phyloP scores from a whole-genome alignment of 2,329 filamentous ascomycete genomes.

The Nemania sp. region DNA sequence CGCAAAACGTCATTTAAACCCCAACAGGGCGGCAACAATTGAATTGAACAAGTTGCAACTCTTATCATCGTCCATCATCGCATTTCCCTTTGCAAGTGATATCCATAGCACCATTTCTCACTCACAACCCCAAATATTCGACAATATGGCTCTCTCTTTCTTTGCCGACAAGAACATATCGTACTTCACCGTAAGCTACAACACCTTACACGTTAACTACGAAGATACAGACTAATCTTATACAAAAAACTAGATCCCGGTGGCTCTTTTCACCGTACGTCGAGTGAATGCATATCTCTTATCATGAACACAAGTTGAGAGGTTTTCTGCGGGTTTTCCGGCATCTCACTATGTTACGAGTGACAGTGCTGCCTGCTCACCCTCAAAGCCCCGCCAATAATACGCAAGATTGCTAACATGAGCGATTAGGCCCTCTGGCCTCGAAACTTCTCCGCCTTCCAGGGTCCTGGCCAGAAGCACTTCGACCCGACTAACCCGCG shows the following conservation, averaged over 20 bases:
- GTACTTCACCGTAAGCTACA: conserved; percentile 48
- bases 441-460: conserved; percentile 49
- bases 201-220: neutral
- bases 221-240: conserved; percentile 14
- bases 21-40: neutral
- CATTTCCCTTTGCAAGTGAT: neutral
- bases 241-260: conserved; percentile 42
- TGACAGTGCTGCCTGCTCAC: too few relatives aligned
- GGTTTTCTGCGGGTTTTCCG: neutral
- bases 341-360: too few relatives aligned
- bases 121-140: neutral
- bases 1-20: conserved; percentile 17
- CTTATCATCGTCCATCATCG: neutral
- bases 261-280: conserved; percentile 46
- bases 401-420: conserved; percentile 20
- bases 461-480: conserved; percentile 45
- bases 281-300: neutral
- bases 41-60: neutral
- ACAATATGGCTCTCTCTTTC: conserved; percentile 46
- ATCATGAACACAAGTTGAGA: neutral
- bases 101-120: conserved; percentile 1
- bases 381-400: neutral
- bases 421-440: conserved; percentile 43
- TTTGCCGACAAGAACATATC: conserved; percentile 49
- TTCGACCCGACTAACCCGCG: conserved; percentile 48